Conservation (phyloP, 2,329 filamentous ascomycete genomes). For the Nannizzia gypsea region DNA sequence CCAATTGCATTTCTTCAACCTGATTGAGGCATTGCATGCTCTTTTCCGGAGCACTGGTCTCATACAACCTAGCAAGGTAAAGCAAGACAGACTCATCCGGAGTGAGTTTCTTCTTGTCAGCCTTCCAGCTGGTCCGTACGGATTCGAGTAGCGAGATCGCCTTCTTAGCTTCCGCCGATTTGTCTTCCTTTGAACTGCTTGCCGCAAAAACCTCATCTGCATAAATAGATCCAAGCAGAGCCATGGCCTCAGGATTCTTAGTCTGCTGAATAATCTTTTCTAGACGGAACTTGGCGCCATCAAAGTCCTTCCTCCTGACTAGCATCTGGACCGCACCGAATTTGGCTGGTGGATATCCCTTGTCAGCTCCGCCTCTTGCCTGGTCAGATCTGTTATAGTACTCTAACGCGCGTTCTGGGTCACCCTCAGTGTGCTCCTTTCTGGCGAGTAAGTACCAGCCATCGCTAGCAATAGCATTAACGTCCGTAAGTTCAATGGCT, state of each 20-base stretch:
- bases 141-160: slow-evolving; percentile 73
- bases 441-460: slow-evolving; percentile 91
- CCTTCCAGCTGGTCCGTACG: slow-evolving; percentile 82
- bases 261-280: slow-evolving; percentile 89
- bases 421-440: slow-evolving; percentile 75
- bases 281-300: slow-evolving; percentile 81
- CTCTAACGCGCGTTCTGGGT: slow-evolving; percentile 63
- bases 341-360: slow-evolving; percentile 84
- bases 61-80: slow-evolving; percentile 84
- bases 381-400: slow-evolving; percentile 86
- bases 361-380: slow-evolving; percentile 80
- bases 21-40: slow-evolving; percentile 84
- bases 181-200: slow-evolving; percentile 77
- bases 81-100: slow-evolving; percentile 80
- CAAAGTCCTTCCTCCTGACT: slow-evolving; percentile 69
- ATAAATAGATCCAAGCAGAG: slow-evolving; percentile 77
- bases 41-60: slow-evolving; percentile 73
- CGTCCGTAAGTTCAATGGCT: slow-evolving; percentile 89
- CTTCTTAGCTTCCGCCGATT: slow-evolving; percentile 71
- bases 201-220: slow-evolving; percentile 85
- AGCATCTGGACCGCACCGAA: slow-evolving; percentile 87
- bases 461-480: slow-evolving; percentile 92
- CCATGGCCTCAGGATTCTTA: slow-evolving; percentile 78
- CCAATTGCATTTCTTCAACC: slow-evolving; percentile 79
- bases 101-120: slow-evolving; percentile 69